Evolutionary conservation across 257 asterid genomes (phyloP).

Genomic region (Scutellaria galericulata): DNA sequence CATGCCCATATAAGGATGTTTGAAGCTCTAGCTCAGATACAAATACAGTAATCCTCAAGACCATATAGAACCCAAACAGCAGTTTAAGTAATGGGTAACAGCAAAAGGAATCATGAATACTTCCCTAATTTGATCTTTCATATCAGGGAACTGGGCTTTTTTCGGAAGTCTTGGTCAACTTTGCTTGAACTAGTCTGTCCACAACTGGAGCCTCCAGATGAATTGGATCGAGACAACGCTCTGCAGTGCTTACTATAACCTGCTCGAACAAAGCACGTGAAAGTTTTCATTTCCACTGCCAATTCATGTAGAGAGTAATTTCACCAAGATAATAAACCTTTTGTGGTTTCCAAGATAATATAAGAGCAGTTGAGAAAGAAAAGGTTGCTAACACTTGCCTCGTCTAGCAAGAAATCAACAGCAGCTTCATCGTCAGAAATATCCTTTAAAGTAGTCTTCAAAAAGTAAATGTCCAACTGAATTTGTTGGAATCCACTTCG

Average conservation of each 20-base stretch:
- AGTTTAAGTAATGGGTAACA: not conserved
- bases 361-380: not conserved
- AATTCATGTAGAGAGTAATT: not conserved
- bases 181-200: constrained; percentile 86
- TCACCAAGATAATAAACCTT: not conserved
- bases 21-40: not conserved
- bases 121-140: constrained; percentile 19
- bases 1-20: not conserved
- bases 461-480: constrained; percentile 87
- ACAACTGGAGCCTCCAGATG: constrained; percentile 81
- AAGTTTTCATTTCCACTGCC: not conserved
- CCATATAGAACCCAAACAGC: not conserved
- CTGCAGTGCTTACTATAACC: constrained; percentile 88
- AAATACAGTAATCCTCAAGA: not conserved
- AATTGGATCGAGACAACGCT: constrained; percentile 85
- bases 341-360: not conserved
- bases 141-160: constrained; percentile 35
- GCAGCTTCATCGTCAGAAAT: constrained; percentile 91
- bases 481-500: constrained; percentile 98
- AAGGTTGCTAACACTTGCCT: constrained; percentile 52
- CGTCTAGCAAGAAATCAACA: constrained; percentile 93
- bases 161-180: constrained; percentile 66
- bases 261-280: constrained; percentile 42
- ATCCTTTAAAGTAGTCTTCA: constrained; percentile 71
- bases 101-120: not conserved